These are phyloP conservation scores for Suillus bovinus DNA, from an alignment of 768 basidiomycete species.

Conservation along the genomic window DNA sequence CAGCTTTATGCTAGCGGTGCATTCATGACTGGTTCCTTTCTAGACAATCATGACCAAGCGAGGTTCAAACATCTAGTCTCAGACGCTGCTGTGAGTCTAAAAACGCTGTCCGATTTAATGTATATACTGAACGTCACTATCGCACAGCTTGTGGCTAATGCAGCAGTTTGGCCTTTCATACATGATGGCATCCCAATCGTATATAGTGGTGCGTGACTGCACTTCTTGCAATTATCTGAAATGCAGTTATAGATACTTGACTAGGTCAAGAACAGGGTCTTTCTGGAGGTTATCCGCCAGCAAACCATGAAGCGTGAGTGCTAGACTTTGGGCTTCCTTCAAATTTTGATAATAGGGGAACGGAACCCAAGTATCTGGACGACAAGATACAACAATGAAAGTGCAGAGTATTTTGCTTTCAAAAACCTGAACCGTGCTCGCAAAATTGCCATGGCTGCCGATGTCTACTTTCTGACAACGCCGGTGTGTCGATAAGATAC, in stretches of 20 bases:
- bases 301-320: slow-evolving; percentile 52
- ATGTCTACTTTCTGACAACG: slow-evolving; percentile 46
- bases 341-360: not conserved
- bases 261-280: slow-evolving; percentile 52
- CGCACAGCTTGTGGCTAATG: slow-evolving; percentile 43
- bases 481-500: slow-evolving; percentile 34
- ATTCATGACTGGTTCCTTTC: slow-evolving; percentile 46
- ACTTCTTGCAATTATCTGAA: not conserved
- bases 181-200: slow-evolving; percentile 51
- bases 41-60: slow-evolving; percentile 58
- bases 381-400: slow-evolving; percentile 51
- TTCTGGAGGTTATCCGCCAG: slow-evolving; percentile 43
- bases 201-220: slow-evolving; percentile 42
- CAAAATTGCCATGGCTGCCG: slow-evolving; percentile 46
- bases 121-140: not conserved
- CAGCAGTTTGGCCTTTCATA: slow-evolving; percentile 50
- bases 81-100: slow-evolving; percentile 42
- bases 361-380: slow-evolving; percentile 53
- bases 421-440: slow-evolving; percentile 52
- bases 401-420: slow-evolving; percentile 49
- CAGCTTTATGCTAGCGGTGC: slow-evolving; percentile 39
- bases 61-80: slow-evolving; percentile 44
- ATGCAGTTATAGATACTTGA: not conserved
- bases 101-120: not conserved
- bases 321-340: too few species aligned